These are phyloP conservation scores for Salicornia ramosissima DNA, from an alignment of 148 eudicot species.

Conservation along the genomic window DNA sequence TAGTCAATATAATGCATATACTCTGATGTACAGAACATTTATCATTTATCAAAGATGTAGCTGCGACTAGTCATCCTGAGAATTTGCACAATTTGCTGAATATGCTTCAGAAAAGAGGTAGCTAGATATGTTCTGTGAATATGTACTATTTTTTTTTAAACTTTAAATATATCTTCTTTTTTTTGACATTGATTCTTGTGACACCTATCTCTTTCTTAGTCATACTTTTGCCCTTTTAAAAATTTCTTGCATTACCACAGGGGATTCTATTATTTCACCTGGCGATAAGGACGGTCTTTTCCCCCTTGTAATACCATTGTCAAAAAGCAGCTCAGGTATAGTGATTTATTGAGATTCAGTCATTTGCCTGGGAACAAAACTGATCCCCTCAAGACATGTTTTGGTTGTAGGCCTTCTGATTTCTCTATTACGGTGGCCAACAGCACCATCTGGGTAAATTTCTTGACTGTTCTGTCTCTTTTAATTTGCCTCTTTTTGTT, in stretches of 20 bases:
- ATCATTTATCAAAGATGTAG: conserved; percentile 79
- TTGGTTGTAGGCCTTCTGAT: conserved; percentile 52
- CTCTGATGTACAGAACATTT: conserved; percentile 58
- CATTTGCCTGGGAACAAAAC: not conserved
- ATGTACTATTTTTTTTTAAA: not conserved
- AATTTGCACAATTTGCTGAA: conserved; percentile 67
- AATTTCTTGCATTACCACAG: conserved; percentile 31
- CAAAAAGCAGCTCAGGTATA: conserved; percentile 60
- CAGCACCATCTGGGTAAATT: conserved; percentile 88
- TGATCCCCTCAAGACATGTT: conserved; percentile 9
- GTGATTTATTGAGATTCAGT: not conserved
- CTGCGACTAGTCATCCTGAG: conserved; percentile 67
- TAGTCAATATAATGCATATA: not conserved
- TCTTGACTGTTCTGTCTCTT: conserved; percentile 4
- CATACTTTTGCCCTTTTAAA: not conserved
- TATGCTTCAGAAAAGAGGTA: conserved; percentile 85
- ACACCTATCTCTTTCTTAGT: not conserved
- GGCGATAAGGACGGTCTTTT: conserved; percentile 77
- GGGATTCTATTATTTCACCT: conserved; percentile 70
- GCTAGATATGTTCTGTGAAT: conserved; percentile 9
- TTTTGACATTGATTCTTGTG: not conserved
- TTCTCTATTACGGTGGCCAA: conserved; percentile 93
- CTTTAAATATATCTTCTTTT: not conserved
- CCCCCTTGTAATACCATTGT: conserved; percentile 83
- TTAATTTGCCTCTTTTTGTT: not conserved